phyloP scores from a whole-genome alignment of 1,284 basidiomycete genomes.

The Heliocybe sulcata region DNA sequence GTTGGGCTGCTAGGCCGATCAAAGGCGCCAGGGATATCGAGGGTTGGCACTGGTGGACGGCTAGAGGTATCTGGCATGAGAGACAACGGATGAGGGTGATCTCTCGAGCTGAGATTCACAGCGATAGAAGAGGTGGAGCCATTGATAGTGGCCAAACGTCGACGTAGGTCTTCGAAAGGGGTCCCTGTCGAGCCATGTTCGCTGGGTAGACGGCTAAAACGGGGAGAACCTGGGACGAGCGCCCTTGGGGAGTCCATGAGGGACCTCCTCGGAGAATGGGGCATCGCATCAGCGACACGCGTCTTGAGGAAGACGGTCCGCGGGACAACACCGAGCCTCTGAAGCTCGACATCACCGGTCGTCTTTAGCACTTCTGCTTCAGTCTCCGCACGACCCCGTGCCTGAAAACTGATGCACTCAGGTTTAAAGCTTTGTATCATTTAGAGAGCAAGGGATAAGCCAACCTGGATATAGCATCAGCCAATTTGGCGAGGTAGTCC shows the following conservation, averaged over 20 bases:
- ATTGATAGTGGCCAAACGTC: constrained; percentile 64
- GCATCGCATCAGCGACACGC: constrained; percentile 31
- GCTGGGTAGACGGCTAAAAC: constrained; percentile 36
- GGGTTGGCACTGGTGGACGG: constrained; percentile 24
- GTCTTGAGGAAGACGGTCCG: constrained; percentile 90
- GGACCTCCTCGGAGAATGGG: constrained; percentile 29
- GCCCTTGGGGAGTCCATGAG: constrained; percentile 29
- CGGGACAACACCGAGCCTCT: constrained; percentile 86
- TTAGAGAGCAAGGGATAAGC: constrained; percentile 6
- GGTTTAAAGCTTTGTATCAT: not conserved
- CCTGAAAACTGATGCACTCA: constrained; percentile 43
- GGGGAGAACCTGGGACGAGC: constrained; percentile 37
- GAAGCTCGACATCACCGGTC: constrained; percentile 61
- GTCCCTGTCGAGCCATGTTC: constrained; percentile 37
- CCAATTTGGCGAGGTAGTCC: constrained; percentile 83
- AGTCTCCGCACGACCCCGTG: constrained; percentile 50
- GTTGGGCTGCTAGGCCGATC: constrained; percentile 66
- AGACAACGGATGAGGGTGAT: constrained; percentile 32
- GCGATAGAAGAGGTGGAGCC: constrained; percentile 57
- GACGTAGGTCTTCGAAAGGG: constrained; percentile 68
- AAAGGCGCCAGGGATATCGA: constrained; percentile 26
- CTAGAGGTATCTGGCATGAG: constrained; percentile 17
- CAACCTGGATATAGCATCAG: constrained; percentile 59
- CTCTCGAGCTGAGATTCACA: constrained; percentile 35
- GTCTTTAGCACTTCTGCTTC: constrained; percentile 63